Evolutionary conservation across 1,284 basidiomycete species (phyloP).

Genomic region (Golubevia pallescens): DNA sequence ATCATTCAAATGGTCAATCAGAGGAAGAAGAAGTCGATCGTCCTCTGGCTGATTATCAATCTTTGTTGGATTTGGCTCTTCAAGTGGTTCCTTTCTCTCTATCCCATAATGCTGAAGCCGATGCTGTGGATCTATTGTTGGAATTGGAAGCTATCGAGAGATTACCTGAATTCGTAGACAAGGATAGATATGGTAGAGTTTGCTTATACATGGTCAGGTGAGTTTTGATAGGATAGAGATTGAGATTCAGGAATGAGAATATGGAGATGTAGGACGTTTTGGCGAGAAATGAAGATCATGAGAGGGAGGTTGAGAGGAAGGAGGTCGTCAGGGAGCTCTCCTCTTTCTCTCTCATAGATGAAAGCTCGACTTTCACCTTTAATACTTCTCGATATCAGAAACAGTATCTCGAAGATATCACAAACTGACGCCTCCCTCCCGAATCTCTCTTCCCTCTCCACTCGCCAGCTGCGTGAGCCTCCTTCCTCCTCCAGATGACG

Average conservation of each 20-base stretch:
- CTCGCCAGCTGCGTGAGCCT: slow-evolving; percentile 76
- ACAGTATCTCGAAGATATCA: too few species aligned
- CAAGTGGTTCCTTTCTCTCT: slow-evolving; percentile 91
- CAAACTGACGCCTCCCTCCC: background rate
- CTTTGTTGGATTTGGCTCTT: slow-evolving; percentile 78
- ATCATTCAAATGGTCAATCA: slow-evolving; percentile 51
- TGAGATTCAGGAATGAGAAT: background rate
- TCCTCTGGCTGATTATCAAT: slow-evolving; percentile 67
- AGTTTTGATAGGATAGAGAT: slow-evolving; percentile 63
- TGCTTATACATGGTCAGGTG: slow-evolving; percentile 96
- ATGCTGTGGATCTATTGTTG: slow-evolving; percentile 93
- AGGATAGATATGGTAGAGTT: slow-evolving; percentile 88
- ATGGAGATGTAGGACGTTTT: background rate
- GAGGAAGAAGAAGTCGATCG: slow-evolving; percentile 67
- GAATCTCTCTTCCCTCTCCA: slow-evolving; percentile 65
- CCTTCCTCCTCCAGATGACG: slow-evolving; percentile 90
- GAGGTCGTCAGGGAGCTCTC: background rate
- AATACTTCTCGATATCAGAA: background rate
- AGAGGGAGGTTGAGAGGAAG: background rate
- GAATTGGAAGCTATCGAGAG: slow-evolving; percentile 88
- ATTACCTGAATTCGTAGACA: slow-evolving; percentile 65
- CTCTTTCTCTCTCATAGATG: background rate
- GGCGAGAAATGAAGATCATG: background rate
- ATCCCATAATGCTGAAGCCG: slow-evolving; percentile 94
- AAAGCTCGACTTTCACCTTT: background rate